These are phyloP conservation scores for Lentinus brumalis DNA, from an alignment of 768 basidiomycete genomes.

Conservation along the genomic window DNA sequence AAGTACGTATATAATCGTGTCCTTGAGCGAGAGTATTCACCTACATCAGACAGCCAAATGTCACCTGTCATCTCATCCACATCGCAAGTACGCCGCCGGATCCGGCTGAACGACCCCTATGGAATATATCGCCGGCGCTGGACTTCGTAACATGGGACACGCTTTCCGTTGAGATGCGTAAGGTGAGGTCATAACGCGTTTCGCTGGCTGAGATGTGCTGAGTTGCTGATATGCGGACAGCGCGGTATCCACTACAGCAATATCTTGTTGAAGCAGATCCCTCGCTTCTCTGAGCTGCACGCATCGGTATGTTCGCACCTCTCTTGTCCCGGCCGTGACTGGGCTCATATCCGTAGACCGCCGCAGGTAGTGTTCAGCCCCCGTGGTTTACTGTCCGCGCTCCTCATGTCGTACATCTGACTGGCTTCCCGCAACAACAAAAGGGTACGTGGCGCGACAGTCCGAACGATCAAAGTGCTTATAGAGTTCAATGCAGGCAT, in stretches of 20 bases:
- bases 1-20: neutral
- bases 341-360: constrained; percentile 32
- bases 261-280: constrained; percentile 48
- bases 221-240: constrained; percentile 34
- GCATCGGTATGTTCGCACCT: constrained; percentile 40
- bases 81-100: constrained; percentile 62
- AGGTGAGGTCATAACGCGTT: constrained; percentile 40
- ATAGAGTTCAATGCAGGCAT: constrained; percentile 4
- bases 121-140: constrained; percentile 41
- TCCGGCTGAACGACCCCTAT: constrained; percentile 50
- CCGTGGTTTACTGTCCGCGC: constrained; percentile 61
- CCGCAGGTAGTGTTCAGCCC: constrained; percentile 36
- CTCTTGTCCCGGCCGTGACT: constrained; percentile 1
- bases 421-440: constrained; percentile 48
- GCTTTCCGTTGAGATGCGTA: constrained; percentile 60
- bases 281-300: constrained; percentile 54
- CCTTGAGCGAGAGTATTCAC: neutral
- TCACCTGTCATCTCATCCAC: constrained; percentile 49
- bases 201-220: neutral
- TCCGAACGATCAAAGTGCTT: neutral
- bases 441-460: constrained; percentile 30
- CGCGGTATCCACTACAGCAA: constrained; percentile 60
- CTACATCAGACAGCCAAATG: constrained; percentile 3
- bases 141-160: constrained; percentile 55
- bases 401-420: constrained; percentile 47